Conservation (phyloP, 1,139 yeast species). For the Suhomyces bokatorum region DNA sequence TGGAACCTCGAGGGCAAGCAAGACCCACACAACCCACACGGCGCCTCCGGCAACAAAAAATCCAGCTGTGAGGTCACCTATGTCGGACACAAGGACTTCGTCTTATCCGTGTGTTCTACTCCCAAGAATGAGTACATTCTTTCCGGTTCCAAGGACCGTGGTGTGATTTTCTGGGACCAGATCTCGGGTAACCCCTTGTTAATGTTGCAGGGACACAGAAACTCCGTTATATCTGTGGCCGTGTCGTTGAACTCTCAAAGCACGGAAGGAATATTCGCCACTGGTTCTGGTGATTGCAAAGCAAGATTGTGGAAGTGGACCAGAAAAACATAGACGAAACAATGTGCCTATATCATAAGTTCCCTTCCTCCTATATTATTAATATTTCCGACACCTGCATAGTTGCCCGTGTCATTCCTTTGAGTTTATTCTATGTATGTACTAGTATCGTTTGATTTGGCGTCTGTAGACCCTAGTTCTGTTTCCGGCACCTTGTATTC, state of each 20-base stretch:
- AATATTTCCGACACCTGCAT: constrained; percentile 1
- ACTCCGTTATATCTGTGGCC: constrained; percentile 92
- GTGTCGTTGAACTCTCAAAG: constrained; percentile 77
- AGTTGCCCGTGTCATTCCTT: neutral
- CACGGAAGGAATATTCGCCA: constrained; percentile 81
- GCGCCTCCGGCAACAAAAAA: constrained; percentile 33
- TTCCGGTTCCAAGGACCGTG: constrained; percentile 96
- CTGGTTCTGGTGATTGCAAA: constrained; percentile 97
- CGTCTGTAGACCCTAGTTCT: neutral
- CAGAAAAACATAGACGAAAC: constrained; percentile 18
- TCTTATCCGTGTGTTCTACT: constrained; percentile 88
- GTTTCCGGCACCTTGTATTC: no score
- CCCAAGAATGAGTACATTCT: constrained; percentile 91
- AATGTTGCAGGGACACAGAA: constrained; percentile 96
- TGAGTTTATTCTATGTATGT: constrained; percentile 11
- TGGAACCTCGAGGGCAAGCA: constrained; percentile 81
- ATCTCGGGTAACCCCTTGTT: constrained; percentile 87
- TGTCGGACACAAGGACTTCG: constrained; percentile 96
- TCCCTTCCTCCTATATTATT: constrained; percentile 3
- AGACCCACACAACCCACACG: constrained; percentile 42
- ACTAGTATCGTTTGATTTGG: constrained; percentile 9
- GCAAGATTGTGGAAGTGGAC: constrained; percentile 94
- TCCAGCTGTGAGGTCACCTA: constrained; percentile 88
- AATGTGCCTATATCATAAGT: constrained; percentile 1
- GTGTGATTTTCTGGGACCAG: constrained; percentile 97